These are phyloP conservation scores for Mucor circinelloides DNA, from an alignment of 371 early-diverging fungal genomes.

Conservation along the genomic window DNA sequence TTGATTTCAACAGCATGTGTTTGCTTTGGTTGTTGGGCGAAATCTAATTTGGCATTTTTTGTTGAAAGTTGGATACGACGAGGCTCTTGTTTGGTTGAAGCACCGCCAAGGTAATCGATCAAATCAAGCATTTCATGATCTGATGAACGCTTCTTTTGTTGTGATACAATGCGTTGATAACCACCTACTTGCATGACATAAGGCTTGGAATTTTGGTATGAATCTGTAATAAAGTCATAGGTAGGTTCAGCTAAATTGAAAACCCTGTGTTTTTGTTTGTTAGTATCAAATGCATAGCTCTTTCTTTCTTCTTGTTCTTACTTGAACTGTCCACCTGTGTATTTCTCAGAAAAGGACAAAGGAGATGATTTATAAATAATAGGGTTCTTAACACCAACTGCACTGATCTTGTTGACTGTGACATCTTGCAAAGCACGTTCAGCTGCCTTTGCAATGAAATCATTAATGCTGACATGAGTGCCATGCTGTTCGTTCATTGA, in stretches of 20 bases:
- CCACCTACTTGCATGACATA: conserved; percentile 37
- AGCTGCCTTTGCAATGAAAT: conserved; percentile 87
- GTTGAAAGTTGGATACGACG: conserved; percentile 25
- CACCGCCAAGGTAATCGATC: conserved; percentile 43
- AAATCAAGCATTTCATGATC: conserved; percentile 40
- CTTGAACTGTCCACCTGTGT: conserved; percentile 47
- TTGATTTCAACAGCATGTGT: conserved; percentile 33
- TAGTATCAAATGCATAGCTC: not conserved
- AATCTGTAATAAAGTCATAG: conserved; percentile 53
- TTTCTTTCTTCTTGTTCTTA: conserved; percentile 13
- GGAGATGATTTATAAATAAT: conserved; percentile 19
- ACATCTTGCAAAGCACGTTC: conserved; percentile 77
- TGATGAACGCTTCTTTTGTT: conserved; percentile 7
- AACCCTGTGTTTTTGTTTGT: conserved; percentile 26
- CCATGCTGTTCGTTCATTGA: conserved; percentile 65
- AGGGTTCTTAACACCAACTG: conserved; percentile 11
- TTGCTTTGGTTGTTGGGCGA: conserved; percentile 22
- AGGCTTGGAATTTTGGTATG: conserved; percentile 40
- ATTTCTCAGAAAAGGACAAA: conserved; percentile 24
- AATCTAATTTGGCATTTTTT: conserved; percentile 19
- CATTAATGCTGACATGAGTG: conserved; percentile 79
- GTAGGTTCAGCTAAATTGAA: conserved; percentile 46
- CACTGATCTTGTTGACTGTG: conserved; percentile 43
- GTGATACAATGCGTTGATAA: conserved; percentile 12
- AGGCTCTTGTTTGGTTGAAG: conserved; percentile 4